Conservation (phyloP, 2,329 filamentous ascomycete genomes). For the Magnaporthiopsis incrustans region DNA sequence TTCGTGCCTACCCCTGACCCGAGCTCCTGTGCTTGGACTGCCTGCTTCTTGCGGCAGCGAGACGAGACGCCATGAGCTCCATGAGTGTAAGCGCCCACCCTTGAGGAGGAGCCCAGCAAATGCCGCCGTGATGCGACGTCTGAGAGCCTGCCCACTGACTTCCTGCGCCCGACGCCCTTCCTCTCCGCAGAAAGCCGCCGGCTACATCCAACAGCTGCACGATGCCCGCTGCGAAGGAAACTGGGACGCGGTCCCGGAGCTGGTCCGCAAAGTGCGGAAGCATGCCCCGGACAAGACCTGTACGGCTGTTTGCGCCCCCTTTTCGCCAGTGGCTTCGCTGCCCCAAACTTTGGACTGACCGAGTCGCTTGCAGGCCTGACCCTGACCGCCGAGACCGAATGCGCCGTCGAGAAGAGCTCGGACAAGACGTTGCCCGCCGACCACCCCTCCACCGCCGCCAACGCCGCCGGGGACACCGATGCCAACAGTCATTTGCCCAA, state of each 20-base stretch:
- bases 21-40: background rate
- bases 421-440: conserved; percentile 29
- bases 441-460: conserved; percentile 33
- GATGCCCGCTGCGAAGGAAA: conserved; percentile 78
- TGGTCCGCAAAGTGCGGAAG: conserved; percentile 88
- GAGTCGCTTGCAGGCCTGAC: conserved; percentile 49
- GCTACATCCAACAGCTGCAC: conserved; percentile 78
- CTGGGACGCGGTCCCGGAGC: conserved; percentile 81
- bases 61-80: conserved; percentile 2
- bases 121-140: background rate
- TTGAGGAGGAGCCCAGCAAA: background rate
- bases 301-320: conserved; percentile 36
- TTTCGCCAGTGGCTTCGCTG: conserved; percentile 10
- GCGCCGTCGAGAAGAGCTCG: conserved; percentile 51
- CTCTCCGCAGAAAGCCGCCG: conserved; percentile 56
- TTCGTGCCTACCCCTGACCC: background rate
- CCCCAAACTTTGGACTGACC: conserved; percentile 15
- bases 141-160: background rate
- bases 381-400: conserved; percentile 61
- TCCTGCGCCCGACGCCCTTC: background rate
- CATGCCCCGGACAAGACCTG: conserved; percentile 81
- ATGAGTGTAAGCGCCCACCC: conserved; percentile 7
- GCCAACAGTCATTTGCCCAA: conserved; percentile 37
- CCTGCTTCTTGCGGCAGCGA: background rate
- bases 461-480: conserved; percentile 30